These are phyloP conservation scores for Conticribra guillardii DNA, from an alignment of 108 stramenopile genomes.

Conservation along the genomic window DNA sequence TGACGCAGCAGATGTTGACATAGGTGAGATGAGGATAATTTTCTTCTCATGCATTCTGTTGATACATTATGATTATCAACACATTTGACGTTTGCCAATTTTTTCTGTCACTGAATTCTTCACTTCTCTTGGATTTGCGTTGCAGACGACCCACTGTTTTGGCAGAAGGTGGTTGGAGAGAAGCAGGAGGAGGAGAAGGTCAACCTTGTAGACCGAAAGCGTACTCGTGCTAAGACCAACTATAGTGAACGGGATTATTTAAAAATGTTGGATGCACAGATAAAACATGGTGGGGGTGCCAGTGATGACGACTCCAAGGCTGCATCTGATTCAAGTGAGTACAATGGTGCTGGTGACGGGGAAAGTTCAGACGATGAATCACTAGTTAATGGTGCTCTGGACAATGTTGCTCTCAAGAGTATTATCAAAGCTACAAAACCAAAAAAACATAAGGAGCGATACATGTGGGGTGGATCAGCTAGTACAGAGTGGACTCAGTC, in stretches of 20 bases:
- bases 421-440: constrained; percentile 34
- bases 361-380: constrained; percentile 35
- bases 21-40: constrained; percentile 1
- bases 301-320: constrained; percentile 29
- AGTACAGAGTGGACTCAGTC: constrained; percentile 60
- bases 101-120: constrained; percentile 49
- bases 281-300: background rate
- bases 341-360: constrained; percentile 30
- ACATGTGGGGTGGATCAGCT: constrained; percentile 48
- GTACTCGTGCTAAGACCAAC: constrained; percentile 40
- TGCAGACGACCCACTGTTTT: constrained; percentile 93
- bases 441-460: constrained; percentile 43
- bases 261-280: constrained; percentile 57
- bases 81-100: too few species aligned
- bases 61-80: too few species aligned
- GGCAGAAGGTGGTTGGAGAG: constrained; percentile 68
- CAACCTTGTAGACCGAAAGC: constrained; percentile 49
- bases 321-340: constrained; percentile 16
- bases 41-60: constrained; percentile 46
- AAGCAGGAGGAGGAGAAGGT: constrained; percentile 68
- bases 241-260: constrained; percentile 60
- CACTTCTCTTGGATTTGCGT: background rate
- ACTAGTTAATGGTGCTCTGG: constrained; percentile 36
- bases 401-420: constrained; percentile 24
- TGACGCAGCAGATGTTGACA: constrained; percentile 47